phyloP scores from a whole-genome alignment of 345 rosid species.

The Eucalyptus cloeziana region DNA sequence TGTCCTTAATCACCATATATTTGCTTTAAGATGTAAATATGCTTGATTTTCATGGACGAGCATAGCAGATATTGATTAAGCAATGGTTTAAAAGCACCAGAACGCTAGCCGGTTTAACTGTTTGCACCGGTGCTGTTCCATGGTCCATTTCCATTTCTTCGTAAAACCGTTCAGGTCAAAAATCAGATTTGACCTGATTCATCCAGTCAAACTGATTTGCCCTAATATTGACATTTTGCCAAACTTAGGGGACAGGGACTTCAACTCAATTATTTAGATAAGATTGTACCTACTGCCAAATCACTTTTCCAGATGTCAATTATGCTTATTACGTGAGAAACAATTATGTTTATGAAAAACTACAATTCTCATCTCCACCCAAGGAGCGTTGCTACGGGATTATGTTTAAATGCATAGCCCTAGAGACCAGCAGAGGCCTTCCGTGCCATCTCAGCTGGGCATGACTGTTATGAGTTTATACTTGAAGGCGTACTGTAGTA shows the following conservation, averaged over 20 bases:
- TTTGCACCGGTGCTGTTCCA: neutral
- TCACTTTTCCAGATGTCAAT: neutral
- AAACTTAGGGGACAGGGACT: neutral
- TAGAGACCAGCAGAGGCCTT: neutral
- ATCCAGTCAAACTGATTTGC: neutral
- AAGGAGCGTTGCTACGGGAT: neutral
- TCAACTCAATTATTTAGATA: neutral
- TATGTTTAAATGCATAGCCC: neutral
- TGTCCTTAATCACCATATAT: neutral
- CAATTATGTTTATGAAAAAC: neutral
- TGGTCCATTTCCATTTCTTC: neutral
- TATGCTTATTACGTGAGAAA: neutral
- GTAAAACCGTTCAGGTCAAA: neutral
- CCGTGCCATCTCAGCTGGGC: neutral
- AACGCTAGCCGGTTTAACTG: neutral
- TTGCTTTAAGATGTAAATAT: neutral
- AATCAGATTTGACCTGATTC: neutral
- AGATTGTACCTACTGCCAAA: neutral
- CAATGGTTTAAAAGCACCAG: neutral
- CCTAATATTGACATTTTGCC: neutral
- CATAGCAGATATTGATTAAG: neutral
- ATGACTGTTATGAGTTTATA: neutral
- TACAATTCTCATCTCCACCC: neutral
- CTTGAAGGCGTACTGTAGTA: neutral
- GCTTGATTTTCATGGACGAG: neutral